These are phyloP conservation scores for Rhinocladiella mackenziei DNA, from an alignment of 2,329 filamentous ascomycete species.

Conservation along the genomic window DNA sequence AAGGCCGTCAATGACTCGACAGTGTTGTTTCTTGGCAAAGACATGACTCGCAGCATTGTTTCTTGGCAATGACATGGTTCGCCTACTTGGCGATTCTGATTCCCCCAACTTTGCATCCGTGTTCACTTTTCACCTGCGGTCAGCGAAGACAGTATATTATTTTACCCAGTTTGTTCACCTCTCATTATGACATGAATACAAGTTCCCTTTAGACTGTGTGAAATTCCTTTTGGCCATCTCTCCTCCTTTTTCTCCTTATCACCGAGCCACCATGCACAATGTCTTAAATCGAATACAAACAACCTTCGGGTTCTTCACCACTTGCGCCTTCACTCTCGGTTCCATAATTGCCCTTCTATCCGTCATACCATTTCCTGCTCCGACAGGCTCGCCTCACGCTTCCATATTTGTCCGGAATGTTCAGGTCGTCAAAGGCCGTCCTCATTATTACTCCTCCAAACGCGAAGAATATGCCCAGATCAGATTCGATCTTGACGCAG, in stretches of 20 bases:
- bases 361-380: slow-evolving; percentile 52
- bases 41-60: too few relatives aligned
- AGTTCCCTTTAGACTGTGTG: background rate
- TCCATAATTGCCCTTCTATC: slow-evolving; percentile 74
- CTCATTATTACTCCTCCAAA: slow-evolving; percentile 92
- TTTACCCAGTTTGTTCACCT: too few relatives aligned
- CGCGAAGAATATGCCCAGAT: slow-evolving; percentile 95
- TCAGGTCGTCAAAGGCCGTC: slow-evolving; percentile 83
- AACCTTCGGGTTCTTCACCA: slow-evolving; percentile 97
- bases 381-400: slow-evolving; percentile 58
- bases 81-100: too few relatives aligned
- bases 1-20: background rate
- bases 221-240: background rate
- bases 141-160: too few relatives aligned
- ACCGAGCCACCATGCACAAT: slow-evolving; percentile 75
- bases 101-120: too few relatives aligned
- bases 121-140: too few relatives aligned
- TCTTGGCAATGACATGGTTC: too few relatives aligned
- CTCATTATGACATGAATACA: too few relatives aligned
- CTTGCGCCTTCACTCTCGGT: slow-evolving; percentile 77
- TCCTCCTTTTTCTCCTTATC: too few relatives aligned
- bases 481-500: slow-evolving; percentile 86
- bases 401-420: slow-evolving; percentile 67
- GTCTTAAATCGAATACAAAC: slow-evolving; percentile 80
- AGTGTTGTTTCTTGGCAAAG: too few relatives aligned